Base-by-base conservation (phyloP, 2,329 filamentous ascomycete species). In the Botrytis tulipae region DNA sequence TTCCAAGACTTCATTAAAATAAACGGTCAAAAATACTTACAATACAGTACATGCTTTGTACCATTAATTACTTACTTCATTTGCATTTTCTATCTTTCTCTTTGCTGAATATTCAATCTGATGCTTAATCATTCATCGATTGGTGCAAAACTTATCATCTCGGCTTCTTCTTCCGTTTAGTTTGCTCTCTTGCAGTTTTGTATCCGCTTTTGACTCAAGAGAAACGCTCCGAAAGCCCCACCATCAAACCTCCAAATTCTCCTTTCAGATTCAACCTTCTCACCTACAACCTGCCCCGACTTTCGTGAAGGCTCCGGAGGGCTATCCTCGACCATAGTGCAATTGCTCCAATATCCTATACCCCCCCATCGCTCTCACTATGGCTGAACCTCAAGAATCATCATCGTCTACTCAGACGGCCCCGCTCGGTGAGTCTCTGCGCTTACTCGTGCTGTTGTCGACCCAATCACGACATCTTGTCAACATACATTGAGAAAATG, bases 341-440 rank as follows among this genome's bases (percentile, higher is more conserved):
- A 72, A 69, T 68, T 68, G 71, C 51, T 68, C 63, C 37, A 69
- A 59, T 46, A 68, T 60, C 29, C 40, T 60, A 40, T 69, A 42
- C 20, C 42, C 22, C 22, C 48, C 22, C 48, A 46, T 68, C 42
- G 65, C 61, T 71, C 68, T 59, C 73, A 76, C 46, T 60, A 78
- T 78, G 77, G 72, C 77, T 67, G 59, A 59, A 66, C 46, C 74
- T 77, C 73, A 73, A 77, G 71, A 70, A 74, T 54, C 70, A 72
- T 60, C 63, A 40, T 48, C 62, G 37, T 71, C 66, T 37, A 68
- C 74, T 65, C 72, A 73, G 67, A 72, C 59, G 62, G 74, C 70
- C 54, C 73, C 74, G 70, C 73, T 77, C 76, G 77, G 78, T 79
- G 76, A 74, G 76, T 79, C 46, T 65, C 70, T 70, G 69, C 70